Base-by-base conservation (phyloP, 2,329 filamentous ascomycete species). In the Exophiala alcalophila region DNA sequence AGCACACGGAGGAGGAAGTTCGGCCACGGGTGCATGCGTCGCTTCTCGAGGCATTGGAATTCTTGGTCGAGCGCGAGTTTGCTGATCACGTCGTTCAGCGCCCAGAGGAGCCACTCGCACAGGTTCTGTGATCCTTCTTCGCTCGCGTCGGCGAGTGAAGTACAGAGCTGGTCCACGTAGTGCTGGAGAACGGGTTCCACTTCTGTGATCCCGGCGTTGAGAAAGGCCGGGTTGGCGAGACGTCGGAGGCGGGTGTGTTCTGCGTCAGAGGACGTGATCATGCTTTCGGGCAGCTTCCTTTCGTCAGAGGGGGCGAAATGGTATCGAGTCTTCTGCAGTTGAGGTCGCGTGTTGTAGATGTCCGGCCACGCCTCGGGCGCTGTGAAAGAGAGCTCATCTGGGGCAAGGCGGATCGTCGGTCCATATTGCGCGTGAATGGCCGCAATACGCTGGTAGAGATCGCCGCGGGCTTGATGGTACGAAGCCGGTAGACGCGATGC, bases 31-130 rank as follows among this genome's bases (percentile, higher is more conserved):
- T 63, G 60, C 19, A 60, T 57, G 6, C 39, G 41, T 16, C 42
- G 52, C 14, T 57, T 42, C 9, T 55, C 49, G 4, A 64, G 55
- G 45, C 60, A 62, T 19, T 57, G 47, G 33, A 63, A 64, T 1
- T 61, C 55, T 30, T 64, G 59, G 9, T 59, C 59, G 24, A 61
- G 60, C 8, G 58, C 56, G 3, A 63, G 50, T 14, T 62, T 57
- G 5, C 61, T 61, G 25, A 61, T 61, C 8, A 63, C 42, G 33
- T 64, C 61, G 40, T 74, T 74, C 0, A 70, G 69, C 34, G 74
- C 56, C 47, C 66, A 69, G 18, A 63, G 62, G 42, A 69, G 65
- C 44, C 44, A 51, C 5, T 44, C 38, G 12, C 44, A 44, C 34
- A 51, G 36, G 32, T 51, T 40, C 24, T 41, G 44, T 4, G 40